Evolutionary conservation across 1,284 basidiomycete species (phyloP).

Genomic region (Boletus semigastroideus): DNA sequence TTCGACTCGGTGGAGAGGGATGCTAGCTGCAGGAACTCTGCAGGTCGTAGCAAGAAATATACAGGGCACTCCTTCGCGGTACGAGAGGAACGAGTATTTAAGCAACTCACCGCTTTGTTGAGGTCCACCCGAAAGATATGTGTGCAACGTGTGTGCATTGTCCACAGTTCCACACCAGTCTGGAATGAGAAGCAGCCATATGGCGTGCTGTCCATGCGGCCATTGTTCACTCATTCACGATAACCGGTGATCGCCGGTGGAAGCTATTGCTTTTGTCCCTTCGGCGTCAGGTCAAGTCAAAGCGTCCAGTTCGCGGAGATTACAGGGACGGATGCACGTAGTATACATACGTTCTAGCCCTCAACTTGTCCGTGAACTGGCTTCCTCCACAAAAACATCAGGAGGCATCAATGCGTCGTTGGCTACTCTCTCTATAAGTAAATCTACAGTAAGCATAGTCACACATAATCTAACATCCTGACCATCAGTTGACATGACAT

Average conservation of each 20-base stretch:
- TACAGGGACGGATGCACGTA: slow-evolving; percentile 11
- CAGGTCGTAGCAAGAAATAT: not conserved
- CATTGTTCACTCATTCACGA: slow-evolving; percentile 6
- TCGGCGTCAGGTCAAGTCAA: not conserved
- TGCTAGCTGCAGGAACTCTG: slow-evolving; percentile 2
- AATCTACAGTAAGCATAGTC: no score
- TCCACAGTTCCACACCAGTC: slow-evolving; percentile 23
- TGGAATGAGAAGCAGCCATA: slow-evolving; percentile 16
- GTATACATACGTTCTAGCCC: slow-evolving; percentile 1
- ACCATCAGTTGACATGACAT: not conserved
- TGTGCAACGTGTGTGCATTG: slow-evolving; percentile 21
- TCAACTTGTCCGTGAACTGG: not conserved
- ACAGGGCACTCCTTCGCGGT: not conserved
- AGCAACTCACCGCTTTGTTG: slow-evolving; percentile 14
- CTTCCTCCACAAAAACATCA: no score
- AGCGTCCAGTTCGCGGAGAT: slow-evolving; percentile 17
- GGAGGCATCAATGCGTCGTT: no score
- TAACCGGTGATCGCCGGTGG: slow-evolving; percentile 17
- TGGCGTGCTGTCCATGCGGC: slow-evolving; percentile 10
- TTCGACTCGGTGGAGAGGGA: slow-evolving; percentile 1
- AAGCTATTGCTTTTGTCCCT: slow-evolving; percentile 7
- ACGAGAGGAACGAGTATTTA: slow-evolving; percentile 24
- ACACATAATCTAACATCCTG: not conserved
- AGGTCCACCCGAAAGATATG: slow-evolving; percentile 6
- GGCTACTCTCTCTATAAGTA: no score